Conservation (phyloP, 495 filamentous ascomycete species). For the Bacidia gigantensis region DNA sequence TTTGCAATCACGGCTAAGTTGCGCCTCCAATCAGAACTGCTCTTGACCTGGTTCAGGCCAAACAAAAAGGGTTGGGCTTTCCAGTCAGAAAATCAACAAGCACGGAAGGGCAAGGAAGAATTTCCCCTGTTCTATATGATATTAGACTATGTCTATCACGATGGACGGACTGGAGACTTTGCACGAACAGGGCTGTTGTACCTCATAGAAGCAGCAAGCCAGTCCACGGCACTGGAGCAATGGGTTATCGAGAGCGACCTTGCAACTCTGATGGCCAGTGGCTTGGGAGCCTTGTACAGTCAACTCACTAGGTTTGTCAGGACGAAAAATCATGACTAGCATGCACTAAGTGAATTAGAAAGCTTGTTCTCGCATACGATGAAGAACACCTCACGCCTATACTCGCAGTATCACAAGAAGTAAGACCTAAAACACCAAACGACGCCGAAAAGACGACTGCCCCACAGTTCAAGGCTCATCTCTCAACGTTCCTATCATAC, state of each 20-base stretch:
- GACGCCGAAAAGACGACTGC: slow-evolving; percentile 60
- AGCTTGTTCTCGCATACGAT: slow-evolving; percentile 27
- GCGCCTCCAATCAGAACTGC: slow-evolving; percentile 66
- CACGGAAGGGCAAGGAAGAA: slow-evolving; percentile 59
- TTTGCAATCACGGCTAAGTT: slow-evolving; percentile 96
- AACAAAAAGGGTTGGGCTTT: slow-evolving; percentile 14
- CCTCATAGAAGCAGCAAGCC: slow-evolving; percentile 84
- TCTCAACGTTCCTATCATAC: slow-evolving; percentile 90
- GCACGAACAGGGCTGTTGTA: slow-evolving; percentile 92
- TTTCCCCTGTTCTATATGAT: slow-evolving; percentile 93
- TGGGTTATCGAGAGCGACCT: slow-evolving; percentile 97
- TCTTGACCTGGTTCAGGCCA: slow-evolving; percentile 73
- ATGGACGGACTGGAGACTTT: slow-evolving; percentile 87
- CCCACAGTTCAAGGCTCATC: slow-evolving; percentile 55
- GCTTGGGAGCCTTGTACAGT: slow-evolving; percentile 88
- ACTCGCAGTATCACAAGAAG: slow-evolving; percentile 73
- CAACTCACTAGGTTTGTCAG: slow-evolving; percentile 61
- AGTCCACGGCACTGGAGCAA: slow-evolving; percentile 66
- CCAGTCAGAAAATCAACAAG: neutral
- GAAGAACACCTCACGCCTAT: slow-evolving; percentile 64
- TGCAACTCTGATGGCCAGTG: slow-evolving; percentile 92
- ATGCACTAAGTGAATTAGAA: slow-evolving; percentile 15
- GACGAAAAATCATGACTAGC: neutral
- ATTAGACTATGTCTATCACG: slow-evolving; percentile 90
- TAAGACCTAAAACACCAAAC: slow-evolving; percentile 42